A percentile compares a stretch with the other conserved stretches of the same genome.
Evolutionary conservation across 176 grass and related monocot species (phyloP).

Genomic region (Hsuehochloa calcarea): DNA sequence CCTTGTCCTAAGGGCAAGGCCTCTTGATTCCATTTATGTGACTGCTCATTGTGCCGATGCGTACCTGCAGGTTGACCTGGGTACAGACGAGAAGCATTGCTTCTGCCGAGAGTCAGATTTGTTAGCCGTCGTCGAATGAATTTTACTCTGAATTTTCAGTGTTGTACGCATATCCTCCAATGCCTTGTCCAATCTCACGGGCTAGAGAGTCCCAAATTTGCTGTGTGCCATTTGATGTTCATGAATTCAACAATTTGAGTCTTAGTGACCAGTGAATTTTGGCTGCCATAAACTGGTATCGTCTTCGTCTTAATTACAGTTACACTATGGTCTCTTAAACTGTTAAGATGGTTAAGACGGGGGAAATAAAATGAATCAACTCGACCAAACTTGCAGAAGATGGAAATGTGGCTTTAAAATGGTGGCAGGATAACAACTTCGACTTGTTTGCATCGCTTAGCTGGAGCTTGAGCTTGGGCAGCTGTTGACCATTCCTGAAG

Average conservation of each 20-base stretch:
- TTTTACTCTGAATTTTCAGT: background rate
- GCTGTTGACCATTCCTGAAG: background rate
- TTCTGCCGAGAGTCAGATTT: slow-evolving; percentile 81
- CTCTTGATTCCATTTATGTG: background rate
- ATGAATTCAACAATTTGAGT: slow-evolving; percentile 12
- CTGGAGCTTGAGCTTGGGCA: background rate
- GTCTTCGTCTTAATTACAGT: background rate
- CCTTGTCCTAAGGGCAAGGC: background rate
- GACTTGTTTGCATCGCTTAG: background rate
- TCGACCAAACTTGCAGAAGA: background rate
- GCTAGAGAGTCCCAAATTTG: background rate
- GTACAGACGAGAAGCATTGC: slow-evolving; percentile 73
- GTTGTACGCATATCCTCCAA: background rate
- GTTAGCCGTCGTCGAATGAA: slow-evolving; percentile 76
- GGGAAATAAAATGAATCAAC: background rate
- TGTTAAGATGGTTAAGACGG: background rate
- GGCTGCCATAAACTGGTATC: background rate
- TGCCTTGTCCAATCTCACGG: background rate
- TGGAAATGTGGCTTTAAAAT: background rate
- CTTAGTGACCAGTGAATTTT: slow-evolving; percentile 30
- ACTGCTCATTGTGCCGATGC: slow-evolving; percentile 17
- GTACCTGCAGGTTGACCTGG: slow-evolving; percentile 73
- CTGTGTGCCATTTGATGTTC: slow-evolving; percentile 24
- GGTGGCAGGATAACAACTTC: background rate
- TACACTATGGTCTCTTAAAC: background rate